Evolutionary conservation across 2,329 filamentous ascomycete genomes (phyloP).

Genomic region (Apiospora marii): DNA sequence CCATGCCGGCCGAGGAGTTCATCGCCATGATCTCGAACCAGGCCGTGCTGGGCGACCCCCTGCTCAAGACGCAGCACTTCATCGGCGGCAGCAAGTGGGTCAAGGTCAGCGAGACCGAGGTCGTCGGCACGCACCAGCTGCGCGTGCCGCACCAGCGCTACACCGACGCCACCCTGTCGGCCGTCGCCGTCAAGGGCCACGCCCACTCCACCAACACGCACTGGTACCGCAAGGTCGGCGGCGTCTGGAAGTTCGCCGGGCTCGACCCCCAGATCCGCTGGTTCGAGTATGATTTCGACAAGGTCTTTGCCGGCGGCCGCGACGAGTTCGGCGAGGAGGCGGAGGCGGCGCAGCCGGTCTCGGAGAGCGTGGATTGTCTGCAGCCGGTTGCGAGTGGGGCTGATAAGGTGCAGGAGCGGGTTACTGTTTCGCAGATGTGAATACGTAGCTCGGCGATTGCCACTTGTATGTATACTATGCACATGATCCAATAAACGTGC

Average conservation of each 20-base stretch:
- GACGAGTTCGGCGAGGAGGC: slow-evolving; percentile 45
- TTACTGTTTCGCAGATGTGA: neutral
- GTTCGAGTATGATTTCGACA: slow-evolving; percentile 65
- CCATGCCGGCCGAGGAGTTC: slow-evolving; percentile 69
- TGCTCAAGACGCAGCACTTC: slow-evolving; percentile 71
- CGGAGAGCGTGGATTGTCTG: slow-evolving; percentile 20
- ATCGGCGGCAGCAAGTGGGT: slow-evolving; percentile 67
- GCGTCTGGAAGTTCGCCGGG: slow-evolving; percentile 69
- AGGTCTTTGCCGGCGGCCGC: slow-evolving; percentile 56
- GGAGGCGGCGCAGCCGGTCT: slow-evolving; percentile 11
- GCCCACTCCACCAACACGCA: slow-evolving; percentile 65
- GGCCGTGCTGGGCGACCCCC: slow-evolving; percentile 66
- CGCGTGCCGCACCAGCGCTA: slow-evolving; percentile 70
- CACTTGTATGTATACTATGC: neutral
- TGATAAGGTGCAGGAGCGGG: neutral
- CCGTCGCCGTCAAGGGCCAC: slow-evolving; percentile 66
- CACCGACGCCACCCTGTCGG: slow-evolving; percentile 54
- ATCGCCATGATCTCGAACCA: slow-evolving; percentile 65
- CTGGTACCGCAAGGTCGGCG: slow-evolving; percentile 64
- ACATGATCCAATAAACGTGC: neutral
- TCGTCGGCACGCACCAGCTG: slow-evolving; percentile 67
- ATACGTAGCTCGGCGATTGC: no score
- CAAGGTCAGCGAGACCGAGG: slow-evolving; percentile 63
- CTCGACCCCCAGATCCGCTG: slow-evolving; percentile 63
- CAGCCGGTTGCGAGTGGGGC: neutral